phyloP scores from a whole-genome alignment of 2,329 filamentous ascomycete genomes.

The Neonectria sp. region DNA sequence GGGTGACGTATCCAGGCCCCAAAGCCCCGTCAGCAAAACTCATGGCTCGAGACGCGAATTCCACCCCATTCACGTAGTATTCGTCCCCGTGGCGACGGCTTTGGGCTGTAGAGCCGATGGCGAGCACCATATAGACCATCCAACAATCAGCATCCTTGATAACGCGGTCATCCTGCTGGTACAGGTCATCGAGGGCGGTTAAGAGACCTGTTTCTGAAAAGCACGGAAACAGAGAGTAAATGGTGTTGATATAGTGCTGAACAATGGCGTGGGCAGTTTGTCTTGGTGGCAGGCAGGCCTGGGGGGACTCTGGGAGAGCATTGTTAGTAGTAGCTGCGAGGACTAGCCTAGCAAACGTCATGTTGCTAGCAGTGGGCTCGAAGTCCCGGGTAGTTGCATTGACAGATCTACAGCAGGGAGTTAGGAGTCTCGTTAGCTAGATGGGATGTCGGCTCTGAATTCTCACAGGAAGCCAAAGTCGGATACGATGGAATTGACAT shows the following conservation, averaged over 20 bases:
- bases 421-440: conserved; percentile 19
- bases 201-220: conserved; percentile 87
- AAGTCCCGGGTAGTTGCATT: conserved; percentile 97
- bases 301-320: conserved; percentile 73
- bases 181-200: conserved; percentile 85
- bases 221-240: conserved; percentile 85
- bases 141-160: conserved; percentile 83
- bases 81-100: conserved; percentile 79
- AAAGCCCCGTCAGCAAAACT: conserved; percentile 86
- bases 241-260: conserved; percentile 87
- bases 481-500: conserved; percentile 92
- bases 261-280: conserved; percentile 78
- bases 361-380: conserved; percentile 87
- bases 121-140: conserved; percentile 91
- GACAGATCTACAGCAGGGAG: conserved; percentile 75
- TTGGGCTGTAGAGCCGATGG: conserved; percentile 82
- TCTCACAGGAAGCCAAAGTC: conserved; percentile 91
- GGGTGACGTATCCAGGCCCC: conserved; percentile 85
- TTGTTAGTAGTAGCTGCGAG: conserved; percentile 86
- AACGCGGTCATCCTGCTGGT: conserved; percentile 76
- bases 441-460: conserved; percentile 3
- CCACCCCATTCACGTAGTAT: conserved; percentile 70
- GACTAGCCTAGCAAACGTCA: conserved; percentile 93
- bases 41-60: conserved; percentile 76
- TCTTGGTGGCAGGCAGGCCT: conserved; percentile 78